Evolutionary conservation across 2,329 filamentous ascomycete genomes (phyloP), one percentile per base, ranked within the genome.

Genomic region (Ilyonectria sp.): DNA sequence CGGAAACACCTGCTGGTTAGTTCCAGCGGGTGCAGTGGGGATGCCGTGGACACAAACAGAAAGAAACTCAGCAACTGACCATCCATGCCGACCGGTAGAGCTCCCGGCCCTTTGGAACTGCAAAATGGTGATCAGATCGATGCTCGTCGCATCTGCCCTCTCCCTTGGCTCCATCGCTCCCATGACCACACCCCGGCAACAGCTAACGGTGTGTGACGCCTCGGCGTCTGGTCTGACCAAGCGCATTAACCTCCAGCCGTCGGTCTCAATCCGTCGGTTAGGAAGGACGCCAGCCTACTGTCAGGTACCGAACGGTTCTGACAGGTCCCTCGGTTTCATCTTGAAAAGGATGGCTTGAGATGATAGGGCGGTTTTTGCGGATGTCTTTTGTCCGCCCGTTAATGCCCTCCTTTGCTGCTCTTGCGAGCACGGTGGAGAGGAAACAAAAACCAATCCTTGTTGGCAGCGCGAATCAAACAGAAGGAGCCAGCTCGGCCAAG

Each of bases 391-490:
- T 92, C 88, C 93, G 93, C 87, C 91, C 86, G 84, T 77, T 78
- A 83, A 85, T 82, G 90, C 92, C 92, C 90, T 91, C 89, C 89
- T 81, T 79, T 78, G 76, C 78, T 76, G 77, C 79, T 78, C 75
- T 61, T 75, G 60, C 52, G 69, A 74, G 75, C 76, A 37, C 70
- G 79, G 76, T 77, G 90, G 90, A 90, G 92, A 91, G 93, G 92
- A 95, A 92, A 85, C 92, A 97, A 97, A 98, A 94, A 96, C 93
- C 85, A 90, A 92, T 97, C 94, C 91, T 86, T 81, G 92, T 93
- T 91, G 93, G 91, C 89, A 91, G 89, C 93, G 94, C 92, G 87
- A 85, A 79, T 89, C 93, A 91, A 78, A 94, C 91, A 86, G 93
- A 95, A 90, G 92, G 89, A 90, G 83, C 70, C 66, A 68, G 63